Percentiles rank a stretch among this genome's conserved stretches.
Evolutionary conservation across 345 rosid species (phyloP).

Genomic region (Noccaea bulbosa): DNA sequence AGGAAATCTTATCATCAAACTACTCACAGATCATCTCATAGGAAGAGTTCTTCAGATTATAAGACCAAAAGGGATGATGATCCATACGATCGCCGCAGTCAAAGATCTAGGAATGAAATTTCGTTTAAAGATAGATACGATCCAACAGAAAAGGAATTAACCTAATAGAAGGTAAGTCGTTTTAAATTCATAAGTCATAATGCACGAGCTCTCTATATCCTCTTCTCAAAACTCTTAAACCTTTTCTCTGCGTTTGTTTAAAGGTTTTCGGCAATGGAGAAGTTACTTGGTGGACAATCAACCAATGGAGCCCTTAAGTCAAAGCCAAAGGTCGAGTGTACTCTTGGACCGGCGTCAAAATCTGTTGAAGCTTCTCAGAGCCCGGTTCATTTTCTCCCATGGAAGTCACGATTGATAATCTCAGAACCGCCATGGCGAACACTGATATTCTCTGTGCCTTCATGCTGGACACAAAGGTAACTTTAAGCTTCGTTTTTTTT

Average conservation of each 20-base stretch:
- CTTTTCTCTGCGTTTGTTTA: not conserved
- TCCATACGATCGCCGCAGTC: slow-evolving; percentile 36
- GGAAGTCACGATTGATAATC: slow-evolving; percentile 49
- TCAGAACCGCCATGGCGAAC: slow-evolving; percentile 64
- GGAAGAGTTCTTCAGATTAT: slow-evolving; percentile 39
- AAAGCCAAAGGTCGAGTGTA: slow-evolving; percentile 96
- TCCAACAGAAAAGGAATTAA: slow-evolving; percentile 59
- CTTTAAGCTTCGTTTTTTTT: not conserved
- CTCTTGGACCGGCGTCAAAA: slow-evolving; percentile 92
- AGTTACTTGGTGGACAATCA: slow-evolving; percentile 28
- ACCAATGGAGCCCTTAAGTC: slow-evolving; percentile 33
- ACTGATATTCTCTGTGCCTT: slow-evolving; percentile 63
- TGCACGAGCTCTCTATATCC: not conserved
- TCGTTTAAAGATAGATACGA: slow-evolving; percentile 80
- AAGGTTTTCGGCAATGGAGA: slow-evolving; percentile 31
- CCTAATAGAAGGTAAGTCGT: slow-evolving; percentile 45
- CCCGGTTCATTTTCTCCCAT: slow-evolving; percentile 63
- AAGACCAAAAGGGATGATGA: slow-evolving; percentile 37
- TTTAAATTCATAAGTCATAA: not conserved
- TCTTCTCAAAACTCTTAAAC: slow-evolving; percentile 4
- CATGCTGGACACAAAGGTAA: slow-evolving; percentile 90
- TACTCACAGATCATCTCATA: slow-evolving; percentile 42
- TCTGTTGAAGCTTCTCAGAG: slow-evolving; percentile 65
- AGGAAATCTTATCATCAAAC: slow-evolving; percentile 44
- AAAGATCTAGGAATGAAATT: slow-evolving; percentile 39